Base-by-base conservation (phyloP, 306 rosid genomes). In the Gastrolobium villosum region DNA sequence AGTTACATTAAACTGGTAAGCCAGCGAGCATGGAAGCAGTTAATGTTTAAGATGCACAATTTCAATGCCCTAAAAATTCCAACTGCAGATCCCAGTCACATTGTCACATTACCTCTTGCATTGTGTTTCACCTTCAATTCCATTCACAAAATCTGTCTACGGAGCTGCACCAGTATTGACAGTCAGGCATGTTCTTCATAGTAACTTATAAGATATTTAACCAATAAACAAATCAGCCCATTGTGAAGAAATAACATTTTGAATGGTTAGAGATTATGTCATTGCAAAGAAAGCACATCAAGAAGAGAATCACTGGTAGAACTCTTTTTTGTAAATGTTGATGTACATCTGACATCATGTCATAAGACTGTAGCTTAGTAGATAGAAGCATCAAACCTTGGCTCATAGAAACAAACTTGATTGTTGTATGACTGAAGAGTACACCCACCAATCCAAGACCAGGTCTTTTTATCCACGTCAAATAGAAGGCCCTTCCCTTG, bases 361-460 rank as follows among this genome's bases (percentile, higher is more conserved):
- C 26, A 50, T 31, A 74, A 79, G 80, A 81, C 61, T 78, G 55
- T 84, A 66, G 72, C 59, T 91, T 76, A 93, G 88, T 75, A 85
- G 78, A 93, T 88, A 70, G 97, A 90, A 79, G 97, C 97, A 89
- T 96, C 98, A 81, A 96, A 96, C 77, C 93, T 90, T 36, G 99
- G 99, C 84, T 96, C 97, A 10, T 90, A 96, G 78, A 96, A 96
- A 78, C 98, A 93, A 74, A 90, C 93, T 80, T 96, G 99, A 87
- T 93, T 92, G 89, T 91, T 92, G 74, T 91, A 91, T 26, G 99
- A 91, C 89, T 92, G 98, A 54, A 95, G 88, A 75, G 97, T 92
- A 70, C 96, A 87, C 46, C 98, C 98, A 5, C 90, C 94, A 35
- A 93, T 93, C 98, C 97, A 91, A 10, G 99, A 96, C 99, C 99